Evolutionary conservation across 1,284 basidiomycete genomes (phyloP).

Genomic region (Exobasidium cylindrosporum): DNA sequence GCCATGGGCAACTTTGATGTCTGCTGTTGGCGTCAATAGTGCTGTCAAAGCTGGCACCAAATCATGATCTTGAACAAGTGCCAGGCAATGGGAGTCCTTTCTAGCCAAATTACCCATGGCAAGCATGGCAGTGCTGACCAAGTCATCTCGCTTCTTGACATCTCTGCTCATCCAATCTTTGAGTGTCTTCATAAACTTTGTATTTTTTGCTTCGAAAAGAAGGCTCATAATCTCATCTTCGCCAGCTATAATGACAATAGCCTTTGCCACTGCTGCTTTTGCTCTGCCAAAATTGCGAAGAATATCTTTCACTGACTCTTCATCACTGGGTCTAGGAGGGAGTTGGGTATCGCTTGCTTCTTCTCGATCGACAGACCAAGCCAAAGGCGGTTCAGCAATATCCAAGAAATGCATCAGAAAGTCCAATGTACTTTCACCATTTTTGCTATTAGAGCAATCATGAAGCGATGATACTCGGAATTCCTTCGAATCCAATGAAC

Average conservation of each 20-base stretch:
- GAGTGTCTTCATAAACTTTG: slow-evolving; percentile 69
- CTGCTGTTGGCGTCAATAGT: slow-evolving; percentile 22
- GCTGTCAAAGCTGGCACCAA: slow-evolving; percentile 36
- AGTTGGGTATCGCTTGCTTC: slow-evolving; percentile 5
- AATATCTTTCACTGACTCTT: slow-evolving; percentile 55
- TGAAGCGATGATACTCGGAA: slow-evolving; percentile 22
- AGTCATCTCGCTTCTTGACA: slow-evolving; percentile 64
- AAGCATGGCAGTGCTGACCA: slow-evolving; percentile 76
- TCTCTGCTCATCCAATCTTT: slow-evolving; percentile 67
- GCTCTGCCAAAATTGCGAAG: slow-evolving; percentile 73
- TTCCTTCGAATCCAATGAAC: slow-evolving; percentile 22
- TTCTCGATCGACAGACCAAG: slow-evolving; percentile 20
- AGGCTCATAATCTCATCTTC: slow-evolving; percentile 74
- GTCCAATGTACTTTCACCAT: slow-evolving; percentile 20
- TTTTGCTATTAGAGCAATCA: not conserved
- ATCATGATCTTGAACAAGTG: slow-evolving; percentile 31
- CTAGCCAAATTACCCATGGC: slow-evolving; percentile 77
- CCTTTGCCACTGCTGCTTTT: slow-evolving; percentile 78
- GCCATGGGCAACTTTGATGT: slow-evolving; percentile 42
- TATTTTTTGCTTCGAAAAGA: slow-evolving; percentile 58
- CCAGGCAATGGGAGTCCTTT: slow-evolving; percentile 38
- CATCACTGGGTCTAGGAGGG: slow-evolving; percentile 4
- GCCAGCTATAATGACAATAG: slow-evolving; percentile 77
- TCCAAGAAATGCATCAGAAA: slow-evolving; percentile 38
- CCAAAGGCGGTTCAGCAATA: slow-evolving; percentile 21